Base-by-base conservation (phyloP, 495 filamentous ascomycete genomes). In the Thermothielavioides terrestris region DNA sequence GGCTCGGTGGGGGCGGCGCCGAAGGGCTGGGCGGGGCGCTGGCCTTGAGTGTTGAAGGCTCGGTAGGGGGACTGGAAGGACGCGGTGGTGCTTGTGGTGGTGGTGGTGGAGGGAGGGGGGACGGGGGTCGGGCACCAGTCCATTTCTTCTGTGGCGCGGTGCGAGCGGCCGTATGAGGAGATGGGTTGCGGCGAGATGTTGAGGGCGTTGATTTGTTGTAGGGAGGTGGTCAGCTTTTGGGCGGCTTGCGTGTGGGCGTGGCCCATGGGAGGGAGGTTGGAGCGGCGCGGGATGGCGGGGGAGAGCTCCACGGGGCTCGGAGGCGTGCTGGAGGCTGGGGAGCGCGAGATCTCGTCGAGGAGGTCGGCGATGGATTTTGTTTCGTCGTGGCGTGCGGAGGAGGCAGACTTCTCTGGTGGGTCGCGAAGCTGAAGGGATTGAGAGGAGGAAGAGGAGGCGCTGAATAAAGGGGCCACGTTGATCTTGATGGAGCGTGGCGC, bases 71-170 rank as follows among this genome's bases (percentile, higher is more conserved):
- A 74, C 20, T 67, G 61, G 10, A 82, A 4, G 41, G 17, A 8
- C 10, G 15, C 14, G 32, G 38, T 37, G 1, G 38, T 10, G 15
- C 14, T 11, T 4, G 36, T 3, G 45, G 23, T 27, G 22, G 8
- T 18, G 43, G 12, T 25, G 25, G 11, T 7, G 18, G 20, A n/a
- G 28, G 31, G 4, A 25, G n/a, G 15, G 31, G 8, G 25, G 30
- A 4, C n/a, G 42, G 42, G 40, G 34, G 51, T 81, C 2, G 88
- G 88, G 18, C 82, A 79, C 88, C 88, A 94, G 52, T 94, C 88
- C 88, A 94, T 94, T 42, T 71, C 67, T 34, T 82, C 69, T 9
- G 62, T 15, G 65, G 54, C 78, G 74, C 10, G 49, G 15, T 25
- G 43, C 12, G 6, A 23, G 30, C 2, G 20, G 45, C 18, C n/a